Percentiles rank a stretch among this genome's conserved stretches.
These are phyloP conservation scores for Cladorrhinum samala DNA, from an alignment of 495 filamentous ascomycete species.

Conservation along the genomic window DNA sequence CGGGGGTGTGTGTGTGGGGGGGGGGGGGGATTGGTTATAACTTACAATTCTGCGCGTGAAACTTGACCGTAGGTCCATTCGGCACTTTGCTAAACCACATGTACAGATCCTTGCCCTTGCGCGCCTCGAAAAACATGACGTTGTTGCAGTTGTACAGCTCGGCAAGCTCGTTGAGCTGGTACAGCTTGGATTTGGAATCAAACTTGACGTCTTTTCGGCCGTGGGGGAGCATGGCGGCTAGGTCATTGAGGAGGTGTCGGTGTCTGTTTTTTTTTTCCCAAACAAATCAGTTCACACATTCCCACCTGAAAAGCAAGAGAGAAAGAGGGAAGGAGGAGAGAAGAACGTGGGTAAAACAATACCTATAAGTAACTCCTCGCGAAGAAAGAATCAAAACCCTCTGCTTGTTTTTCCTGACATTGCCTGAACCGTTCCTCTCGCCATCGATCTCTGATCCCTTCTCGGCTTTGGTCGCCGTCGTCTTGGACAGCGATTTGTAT, in stretches of 20 bases:
- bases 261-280: slow-evolving; percentile 68
- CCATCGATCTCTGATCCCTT: slow-evolving; percentile 9
- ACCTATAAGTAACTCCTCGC: slow-evolving; percentile 84
- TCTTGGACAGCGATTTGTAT: slow-evolving; percentile 86
- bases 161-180: slow-evolving; percentile 90
- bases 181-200: slow-evolving; percentile 90
- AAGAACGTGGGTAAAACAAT: too few relatives aligned
- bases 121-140: slow-evolving; percentile 91
- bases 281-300: too few relatives aligned
- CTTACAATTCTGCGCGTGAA: slow-evolving; percentile 63
- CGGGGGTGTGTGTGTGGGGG: not conserved
- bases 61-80: slow-evolving; percentile 90
- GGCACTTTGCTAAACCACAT: slow-evolving; percentile 90
- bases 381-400: slow-evolving; percentile 85
- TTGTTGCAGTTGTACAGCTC: slow-evolving; percentile 99
- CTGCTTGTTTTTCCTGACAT: slow-evolving; percentile 57
- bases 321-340: too few relatives aligned
- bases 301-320: too few relatives aligned
- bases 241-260: slow-evolving; percentile 85
- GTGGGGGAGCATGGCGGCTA: slow-evolving; percentile 84
- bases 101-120: slow-evolving; percentile 92
- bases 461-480: slow-evolving; percentile 43
- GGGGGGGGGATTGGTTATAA: too few relatives aligned
- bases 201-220: slow-evolving; percentile 91
- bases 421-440: slow-evolving; percentile 33